These are phyloP conservation scores for Leccinum rimulosum DNA, from an alignment of 768 basidiomycete species.

Conservation along the genomic window DNA sequence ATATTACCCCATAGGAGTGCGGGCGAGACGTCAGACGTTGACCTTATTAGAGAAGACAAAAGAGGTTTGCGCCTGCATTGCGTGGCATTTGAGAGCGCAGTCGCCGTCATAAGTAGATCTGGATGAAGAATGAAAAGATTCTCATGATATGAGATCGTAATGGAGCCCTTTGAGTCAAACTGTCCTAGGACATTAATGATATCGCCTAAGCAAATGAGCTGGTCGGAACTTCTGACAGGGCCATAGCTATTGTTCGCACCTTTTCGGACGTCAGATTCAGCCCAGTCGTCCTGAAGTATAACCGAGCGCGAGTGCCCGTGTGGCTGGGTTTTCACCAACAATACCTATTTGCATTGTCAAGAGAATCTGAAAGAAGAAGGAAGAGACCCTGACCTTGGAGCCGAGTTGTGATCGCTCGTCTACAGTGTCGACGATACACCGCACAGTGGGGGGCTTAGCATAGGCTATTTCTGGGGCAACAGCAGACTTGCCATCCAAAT, in stretches of 20 bases:
- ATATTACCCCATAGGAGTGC: constrained; percentile 89
- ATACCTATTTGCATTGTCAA: constrained; percentile 35
- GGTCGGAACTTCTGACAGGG: not conserved
- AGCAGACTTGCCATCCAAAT: constrained; percentile 12
- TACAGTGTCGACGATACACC: constrained; percentile 55
- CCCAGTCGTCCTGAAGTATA: constrained; percentile 78
- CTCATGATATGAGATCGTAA: constrained; percentile 57
- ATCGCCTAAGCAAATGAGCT: constrained; percentile 54
- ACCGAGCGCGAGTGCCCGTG: constrained; percentile 45
- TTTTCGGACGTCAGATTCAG: constrained; percentile 52
- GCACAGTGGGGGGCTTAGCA: constrained; percentile 41
- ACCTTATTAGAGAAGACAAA: constrained; percentile 61
- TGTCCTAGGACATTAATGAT: constrained; percentile 72
- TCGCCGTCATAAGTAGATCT: constrained; percentile 88
- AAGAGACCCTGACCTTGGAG: constrained; percentile 18
- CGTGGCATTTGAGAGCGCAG: constrained; percentile 78
- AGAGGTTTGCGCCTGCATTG: constrained; percentile 86
- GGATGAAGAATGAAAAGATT: constrained; percentile 88
- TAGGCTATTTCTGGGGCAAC: constrained; percentile 17
- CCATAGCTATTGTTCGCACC: constrained; percentile 42
- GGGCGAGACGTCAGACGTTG: constrained; percentile 58
- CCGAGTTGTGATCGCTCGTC: constrained; percentile 30
- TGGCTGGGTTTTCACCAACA: constrained; percentile 48
- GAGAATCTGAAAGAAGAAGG: not conserved
- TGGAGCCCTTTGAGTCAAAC: constrained; percentile 37